phyloP scores from a whole-genome alignment of 1,139 yeast species.

The Geotrichum restrictum region DNA sequence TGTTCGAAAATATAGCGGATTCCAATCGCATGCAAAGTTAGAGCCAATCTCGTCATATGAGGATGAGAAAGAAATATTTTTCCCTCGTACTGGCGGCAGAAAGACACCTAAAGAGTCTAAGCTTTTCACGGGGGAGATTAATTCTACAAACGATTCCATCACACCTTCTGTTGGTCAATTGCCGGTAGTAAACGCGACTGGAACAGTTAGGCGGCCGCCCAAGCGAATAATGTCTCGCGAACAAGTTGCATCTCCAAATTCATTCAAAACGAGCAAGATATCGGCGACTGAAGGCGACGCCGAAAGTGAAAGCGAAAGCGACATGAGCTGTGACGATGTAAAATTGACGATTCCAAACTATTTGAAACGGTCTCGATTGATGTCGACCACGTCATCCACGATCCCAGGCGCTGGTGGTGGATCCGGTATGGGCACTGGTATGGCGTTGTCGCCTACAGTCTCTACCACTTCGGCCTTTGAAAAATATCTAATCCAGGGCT shows the following conservation, averaged over 20 bases:
- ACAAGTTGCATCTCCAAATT: neutral
- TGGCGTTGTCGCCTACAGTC: neutral
- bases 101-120: too few relatives aligned
- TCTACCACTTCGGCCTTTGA: slow-evolving; percentile 7
- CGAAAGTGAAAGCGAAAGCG: too few relatives aligned
- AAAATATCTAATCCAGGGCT: slow-evolving; percentile 4
- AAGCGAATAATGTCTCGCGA: neutral
- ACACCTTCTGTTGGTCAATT: too few relatives aligned
- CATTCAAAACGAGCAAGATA: neutral
- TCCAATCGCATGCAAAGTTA: neutral
- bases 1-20: neutral
- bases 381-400: neutral
- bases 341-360: too few relatives aligned
- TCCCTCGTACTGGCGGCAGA: neutral
- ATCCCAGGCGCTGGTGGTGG: neutral
- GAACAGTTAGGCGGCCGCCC: neutral
- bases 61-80: neutral
- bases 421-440: neutral
- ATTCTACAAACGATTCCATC: too few relatives aligned
- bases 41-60: slow-evolving; percentile 1
- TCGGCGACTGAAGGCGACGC: too few relatives aligned
- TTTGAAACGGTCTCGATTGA: neutral
- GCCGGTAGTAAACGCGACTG: neutral
- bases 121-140: too few relatives aligned
- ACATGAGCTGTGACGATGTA: too few relatives aligned